phyloP scores from a whole-genome alignment of 2,329 filamentous ascomycete species.

The Fusarium dlaminii region DNA sequence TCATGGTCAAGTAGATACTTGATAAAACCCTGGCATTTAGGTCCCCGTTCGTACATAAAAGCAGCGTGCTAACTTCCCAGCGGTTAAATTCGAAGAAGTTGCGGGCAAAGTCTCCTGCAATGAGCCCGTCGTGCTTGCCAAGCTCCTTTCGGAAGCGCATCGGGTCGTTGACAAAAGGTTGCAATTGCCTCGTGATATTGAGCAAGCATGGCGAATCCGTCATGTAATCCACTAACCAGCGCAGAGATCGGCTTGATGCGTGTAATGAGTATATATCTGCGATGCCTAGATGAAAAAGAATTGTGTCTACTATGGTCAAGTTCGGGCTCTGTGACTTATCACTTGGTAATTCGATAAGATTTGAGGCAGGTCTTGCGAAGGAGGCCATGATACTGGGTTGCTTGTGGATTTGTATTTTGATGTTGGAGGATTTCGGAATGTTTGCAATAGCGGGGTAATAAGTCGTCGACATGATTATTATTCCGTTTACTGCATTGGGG shows the following conservation, averaged over 20 bases:
- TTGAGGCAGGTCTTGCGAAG: background rate
- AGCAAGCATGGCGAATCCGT: background rate
- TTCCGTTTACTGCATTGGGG: no score
- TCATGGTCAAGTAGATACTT: background rate
- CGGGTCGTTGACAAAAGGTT: background rate
- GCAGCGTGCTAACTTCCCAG: background rate
- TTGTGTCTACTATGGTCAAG: background rate
- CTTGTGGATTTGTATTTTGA: background rate
- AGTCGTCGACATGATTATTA: no score
- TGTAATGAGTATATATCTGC: background rate
- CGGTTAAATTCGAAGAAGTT: background rate
- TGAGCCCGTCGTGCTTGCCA: background rate
- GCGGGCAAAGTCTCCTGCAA: background rate
- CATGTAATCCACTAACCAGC: background rate
- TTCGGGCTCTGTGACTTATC: background rate
- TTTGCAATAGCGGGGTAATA: background rate
- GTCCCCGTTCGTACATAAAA: background rate
- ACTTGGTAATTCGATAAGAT: background rate
- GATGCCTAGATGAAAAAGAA: background rate
- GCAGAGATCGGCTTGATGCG: background rate
- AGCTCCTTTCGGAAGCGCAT: background rate
- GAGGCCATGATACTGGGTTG: background rate
- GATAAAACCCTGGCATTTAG: background rate
- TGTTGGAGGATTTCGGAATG: background rate
- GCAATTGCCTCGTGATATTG: background rate